phyloP scores from a whole-genome alignment of 345 rosid species.

The Brassica nigra region DNA sequence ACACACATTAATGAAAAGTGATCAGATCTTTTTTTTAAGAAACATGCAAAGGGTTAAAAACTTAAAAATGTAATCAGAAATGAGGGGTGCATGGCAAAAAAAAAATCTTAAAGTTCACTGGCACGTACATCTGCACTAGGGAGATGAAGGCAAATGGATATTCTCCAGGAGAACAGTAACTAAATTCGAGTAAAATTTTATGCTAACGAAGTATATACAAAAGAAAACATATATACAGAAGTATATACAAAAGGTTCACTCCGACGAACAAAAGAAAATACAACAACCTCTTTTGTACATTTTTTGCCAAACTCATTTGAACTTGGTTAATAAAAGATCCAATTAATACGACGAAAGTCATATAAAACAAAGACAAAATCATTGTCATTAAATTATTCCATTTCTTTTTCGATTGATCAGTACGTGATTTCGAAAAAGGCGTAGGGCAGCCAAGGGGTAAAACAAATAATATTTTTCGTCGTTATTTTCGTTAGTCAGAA shows the following conservation, averaged over 20 bases:
- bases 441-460: constrained; percentile 30
- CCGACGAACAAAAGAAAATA: constrained; percentile 8
- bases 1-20: too few relatives aligned
- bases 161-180: background rate
- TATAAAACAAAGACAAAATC: constrained; percentile 33
- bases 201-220: background rate
- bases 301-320: too few relatives aligned
- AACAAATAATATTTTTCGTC: constrained; percentile 17
- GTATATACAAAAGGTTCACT: background rate
- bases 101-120: background rate
- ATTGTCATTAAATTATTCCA: constrained; percentile 31
- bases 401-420: constrained; percentile 21
- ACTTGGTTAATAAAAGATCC: constrained; percentile 6
- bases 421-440: constrained; percentile 25
- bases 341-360: constrained; percentile 23
- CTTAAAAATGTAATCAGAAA: background rate
- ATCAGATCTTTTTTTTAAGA: background rate
- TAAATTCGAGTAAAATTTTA: background rate
- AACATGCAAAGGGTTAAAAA: too few relatives aligned
- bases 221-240: background rate
- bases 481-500: background rate
- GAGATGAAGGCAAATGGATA: background rate
- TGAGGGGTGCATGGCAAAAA: background rate
- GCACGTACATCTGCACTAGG: background rate
- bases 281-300: constrained; percentile 1